Base-by-base conservation (phyloP, 2,329 filamentous ascomycete species). In the Emmonsia crescens region DNA sequence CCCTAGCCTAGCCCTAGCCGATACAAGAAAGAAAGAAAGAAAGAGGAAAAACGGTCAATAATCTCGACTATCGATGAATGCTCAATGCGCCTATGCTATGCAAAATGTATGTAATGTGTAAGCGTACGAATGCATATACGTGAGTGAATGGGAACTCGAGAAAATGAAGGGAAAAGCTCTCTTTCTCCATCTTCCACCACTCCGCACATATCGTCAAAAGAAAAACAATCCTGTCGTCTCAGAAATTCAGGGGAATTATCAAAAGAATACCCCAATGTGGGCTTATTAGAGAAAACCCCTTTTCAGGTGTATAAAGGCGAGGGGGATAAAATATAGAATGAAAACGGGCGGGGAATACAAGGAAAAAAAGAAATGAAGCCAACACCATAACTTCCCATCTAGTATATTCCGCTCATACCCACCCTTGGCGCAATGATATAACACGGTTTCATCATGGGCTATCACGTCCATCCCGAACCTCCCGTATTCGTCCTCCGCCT, bases 401-500 rank as follows among this genome's bases (percentile, higher is more conserved):
- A 48, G 24, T 10, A 48, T 9, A 12, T 12, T 27, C 21, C 44
- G 8, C 40, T 31, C 24, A 27, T 12, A 40, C n/a, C n/a, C n/a
- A n/a, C n/a, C n/a, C 31, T 24, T 10, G 16, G 52, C 49, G 52
- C 2, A 14, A 33, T 24, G 38, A 16, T 21, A 33, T 21, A 52
- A 10, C 33, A 8, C 14, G 31, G 52, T 14, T 38, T 36, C 21
- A 42, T 10, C n/a, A 4, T 38, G 54, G 2, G 51, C 40, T 38
- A 64, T 66, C 64, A 72, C 42, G 69, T 65, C 72, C 74, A 76
- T 51, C 76, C 74, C n/a, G 72, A 64, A 46, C 75, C 21, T 24
- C n/a, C 74, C n/a, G 67, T 66, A 61, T 70, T 71, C 27, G 73
- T 74, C 38, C 69, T 72, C 42, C 72, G 72, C 38, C 74, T 72